Evolutionary conservation across 306 rosid species (phyloP), one percentile per base, ranked within the genome.

Genomic region (Dryas octopetala): DNA sequence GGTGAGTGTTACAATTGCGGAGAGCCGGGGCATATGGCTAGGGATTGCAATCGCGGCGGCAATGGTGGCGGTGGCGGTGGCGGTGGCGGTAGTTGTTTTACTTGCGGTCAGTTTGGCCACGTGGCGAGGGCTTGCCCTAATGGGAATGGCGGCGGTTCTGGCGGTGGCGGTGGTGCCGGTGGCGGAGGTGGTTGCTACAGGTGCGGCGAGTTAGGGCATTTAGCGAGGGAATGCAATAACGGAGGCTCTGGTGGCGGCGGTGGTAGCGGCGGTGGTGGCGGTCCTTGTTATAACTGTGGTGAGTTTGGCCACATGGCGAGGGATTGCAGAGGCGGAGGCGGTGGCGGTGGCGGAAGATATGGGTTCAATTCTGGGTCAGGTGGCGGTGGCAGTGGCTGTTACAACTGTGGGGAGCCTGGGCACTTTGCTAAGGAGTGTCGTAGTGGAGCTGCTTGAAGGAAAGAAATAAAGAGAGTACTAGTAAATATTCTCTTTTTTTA

Each of bases 361-460:
- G 75, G 96, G 74, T 67, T 52, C 76, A 52, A 77, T 45, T 80
- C 75, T 4, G 70, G 68, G 5, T 65, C 61, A 9, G 71, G 70
- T 23, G 63, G 60, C 38, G 77, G 23, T 46, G 63, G 60, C 38
- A 77, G 23, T 46, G 74, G 78, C 1, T 90, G 95, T 77, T 92
- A 87, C 57, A 85, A 88, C 50, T 92, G 97, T 72, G 97, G 97
- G n/a, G 82, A 77, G 57, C 28, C 58, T 41, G 89, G 89, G 13
- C 89, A 85, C 79, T 83, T 91, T 78, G 97, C 97, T 0, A 89
- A 85, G 78, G 98, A 93, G 44, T 93, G 98, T 68, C 73, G 86
- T 9, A 83, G 80, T 6, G 49, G 49, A 46, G 83, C 80, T 3
- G 64, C 89, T 69, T 86, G 76, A 75, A 55, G 51, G 26, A 13